Conservation (phyloP, 768 basidiomycete species). For the Trametopsis cervina region DNA sequence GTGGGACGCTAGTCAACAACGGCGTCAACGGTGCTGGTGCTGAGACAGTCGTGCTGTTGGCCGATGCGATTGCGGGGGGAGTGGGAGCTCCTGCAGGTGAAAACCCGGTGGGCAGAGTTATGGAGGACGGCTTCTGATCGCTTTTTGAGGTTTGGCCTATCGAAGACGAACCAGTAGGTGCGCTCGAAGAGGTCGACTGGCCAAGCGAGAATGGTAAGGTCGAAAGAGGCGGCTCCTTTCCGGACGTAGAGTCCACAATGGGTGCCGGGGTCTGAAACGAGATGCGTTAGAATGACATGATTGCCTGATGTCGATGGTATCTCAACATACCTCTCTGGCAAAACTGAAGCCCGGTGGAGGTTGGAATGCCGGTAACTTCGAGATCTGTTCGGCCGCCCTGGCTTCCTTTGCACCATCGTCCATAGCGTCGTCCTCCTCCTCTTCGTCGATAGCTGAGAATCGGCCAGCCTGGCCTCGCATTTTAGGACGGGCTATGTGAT, state of each 20-base stretch:
- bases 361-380: slow-evolving; percentile 46
- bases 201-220: slow-evolving; percentile 60
- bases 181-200: slow-evolving; percentile 18
- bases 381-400: slow-evolving; percentile 21
- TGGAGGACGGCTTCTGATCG: slow-evolving; percentile 7
- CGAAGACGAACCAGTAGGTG: slow-evolving; percentile 12
- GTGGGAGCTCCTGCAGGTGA: not conserved
- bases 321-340: slow-evolving; percentile 52
- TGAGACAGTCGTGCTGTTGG: slow-evolving; percentile 1
- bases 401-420: slow-evolving; percentile 37
- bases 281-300: slow-evolving; percentile 1
- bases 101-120: slow-evolving; percentile 6
- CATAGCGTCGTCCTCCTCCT: slow-evolving; percentile 31
- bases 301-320: no score
- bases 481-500: slow-evolving; percentile 48
- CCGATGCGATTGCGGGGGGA: slow-evolving; percentile 1
- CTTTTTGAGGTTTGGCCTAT: slow-evolving; percentile 15
- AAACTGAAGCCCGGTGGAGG: slow-evolving; percentile 63
- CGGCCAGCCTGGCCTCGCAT: slow-evolving; percentile 32
- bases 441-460: slow-evolving; percentile 62
- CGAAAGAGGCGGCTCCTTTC: slow-evolving; percentile 61
- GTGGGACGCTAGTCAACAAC: slow-evolving; percentile 16
- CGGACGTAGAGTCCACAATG: slow-evolving; percentile 33
- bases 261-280: slow-evolving; percentile 23
- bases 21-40: slow-evolving; percentile 8